A percentile compares a stretch with the other conserved stretches of the same genome.
phyloP scores from a whole-genome alignment of 2,329 filamentous ascomycete species.

The Fusarium algeriense region DNA sequence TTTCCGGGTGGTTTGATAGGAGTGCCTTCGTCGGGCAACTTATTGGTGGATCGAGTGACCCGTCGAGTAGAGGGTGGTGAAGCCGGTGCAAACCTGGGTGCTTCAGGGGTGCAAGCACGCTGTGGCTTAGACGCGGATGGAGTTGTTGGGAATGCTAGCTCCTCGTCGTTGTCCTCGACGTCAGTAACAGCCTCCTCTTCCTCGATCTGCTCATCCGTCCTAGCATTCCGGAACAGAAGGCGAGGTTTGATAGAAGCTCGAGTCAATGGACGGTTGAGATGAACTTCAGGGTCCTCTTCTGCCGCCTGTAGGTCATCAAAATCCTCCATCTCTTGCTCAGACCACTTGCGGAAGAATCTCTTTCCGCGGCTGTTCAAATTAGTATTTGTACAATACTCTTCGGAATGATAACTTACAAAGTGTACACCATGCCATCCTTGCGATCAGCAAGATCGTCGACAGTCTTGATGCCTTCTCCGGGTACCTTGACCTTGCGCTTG shows the following conservation, averaged over 20 bases:
- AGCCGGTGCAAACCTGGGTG: conserved; percentile 66
- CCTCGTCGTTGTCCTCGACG: conserved; percentile 61
- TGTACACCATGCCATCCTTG: conserved; percentile 79
- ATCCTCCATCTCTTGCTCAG: conserved; percentile 54
- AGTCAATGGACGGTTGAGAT: conserved; percentile 63
- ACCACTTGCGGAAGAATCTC: conserved; percentile 79
- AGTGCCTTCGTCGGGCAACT: conserved; percentile 58
- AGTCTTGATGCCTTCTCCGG: conserved; percentile 68
- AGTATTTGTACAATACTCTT: conserved; percentile 3
- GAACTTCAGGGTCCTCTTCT: conserved; percentile 52
- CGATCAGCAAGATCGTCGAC: conserved; percentile 74
- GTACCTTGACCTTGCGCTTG: conserved; percentile 67
- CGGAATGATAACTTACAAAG: conserved; percentile 73
- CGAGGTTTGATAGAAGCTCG: conserved; percentile 79
- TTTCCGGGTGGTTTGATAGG: conserved; percentile 56
- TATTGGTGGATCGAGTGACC: conserved; percentile 68
- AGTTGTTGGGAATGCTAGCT: conserved; percentile 50
- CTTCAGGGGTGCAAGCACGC: conserved; percentile 62
- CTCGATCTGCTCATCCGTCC: conserved; percentile 60
- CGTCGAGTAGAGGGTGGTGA: conserved; percentile 74
- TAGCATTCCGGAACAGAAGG: conserved; percentile 73
- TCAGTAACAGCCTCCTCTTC: conserved; percentile 72
- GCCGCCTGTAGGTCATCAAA: conserved; percentile 53
- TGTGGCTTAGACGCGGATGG: conserved; percentile 53
- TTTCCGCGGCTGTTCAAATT: conserved; percentile 75